Conservation (phyloP, 495 filamentous ascomycete species). For the Trichoderma erinaceum region DNA sequence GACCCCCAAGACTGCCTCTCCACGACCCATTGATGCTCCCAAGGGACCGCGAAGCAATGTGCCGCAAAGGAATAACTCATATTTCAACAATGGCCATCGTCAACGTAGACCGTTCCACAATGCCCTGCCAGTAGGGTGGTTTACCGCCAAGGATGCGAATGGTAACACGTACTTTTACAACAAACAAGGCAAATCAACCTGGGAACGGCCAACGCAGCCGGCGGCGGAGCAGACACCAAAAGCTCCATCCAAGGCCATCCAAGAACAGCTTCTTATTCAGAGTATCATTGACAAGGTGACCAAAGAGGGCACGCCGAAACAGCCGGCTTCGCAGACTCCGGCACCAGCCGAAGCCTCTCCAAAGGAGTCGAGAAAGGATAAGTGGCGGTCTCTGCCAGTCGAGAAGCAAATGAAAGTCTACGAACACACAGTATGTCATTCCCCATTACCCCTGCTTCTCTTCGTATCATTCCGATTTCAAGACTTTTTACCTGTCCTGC, state of each 20-base stretch:
- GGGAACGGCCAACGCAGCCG: constrained; percentile 65
- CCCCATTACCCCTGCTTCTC: not conserved
- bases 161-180: constrained; percentile 79
- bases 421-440: constrained; percentile 69
- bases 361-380: constrained; percentile 65
- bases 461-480: not conserved
- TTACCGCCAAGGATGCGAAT: constrained; percentile 55
- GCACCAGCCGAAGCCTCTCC: constrained; percentile 55
- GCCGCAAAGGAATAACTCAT: constrained; percentile 55
- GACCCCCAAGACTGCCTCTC: constrained; percentile 20
- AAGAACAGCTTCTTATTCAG: constrained; percentile 54
- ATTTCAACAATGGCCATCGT: constrained; percentile 37
- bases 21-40: constrained; percentile 40
- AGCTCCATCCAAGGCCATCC: constrained; percentile 44
- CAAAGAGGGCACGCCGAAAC: constrained; percentile 45
- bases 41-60: constrained; percentile 61
- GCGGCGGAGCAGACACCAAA: constrained; percentile 32
- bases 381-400: constrained; percentile 70
- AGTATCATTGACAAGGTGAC: constrained; percentile 83
- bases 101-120: constrained; percentile 3
- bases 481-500: not conserved
- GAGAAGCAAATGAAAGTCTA: constrained; percentile 92
- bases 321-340: constrained; percentile 53
- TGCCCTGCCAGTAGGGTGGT: constrained; percentile 72
- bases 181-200: constrained; percentile 65